These are phyloP conservation scores for Tuber magnatum DNA, from an alignment of 495 filamentous ascomycete genomes.

Conservation along the genomic window DNA sequence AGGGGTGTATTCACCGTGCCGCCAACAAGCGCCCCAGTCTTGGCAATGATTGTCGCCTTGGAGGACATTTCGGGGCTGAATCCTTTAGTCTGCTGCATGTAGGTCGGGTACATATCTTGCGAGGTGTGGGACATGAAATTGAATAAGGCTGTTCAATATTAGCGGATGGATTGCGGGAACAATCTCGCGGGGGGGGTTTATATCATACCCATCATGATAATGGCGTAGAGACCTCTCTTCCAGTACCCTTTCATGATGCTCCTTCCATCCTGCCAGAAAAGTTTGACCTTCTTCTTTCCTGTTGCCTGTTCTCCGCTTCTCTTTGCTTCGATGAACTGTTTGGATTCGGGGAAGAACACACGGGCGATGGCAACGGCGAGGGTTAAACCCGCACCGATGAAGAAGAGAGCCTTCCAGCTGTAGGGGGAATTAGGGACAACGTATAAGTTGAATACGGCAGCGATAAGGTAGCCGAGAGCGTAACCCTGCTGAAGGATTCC, in stretches of 20 bases:
- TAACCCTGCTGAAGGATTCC: conserved; percentile 74
- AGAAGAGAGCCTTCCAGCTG: conserved; percentile 40
- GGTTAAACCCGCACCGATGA: conserved; percentile 56
- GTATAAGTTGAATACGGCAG: conserved; percentile 62
- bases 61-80: conserved; percentile 47
- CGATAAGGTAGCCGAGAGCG: conserved; percentile 65
- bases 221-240: conserved; percentile 62
- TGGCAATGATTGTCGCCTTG: conserved; percentile 66
- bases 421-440: conserved; percentile 44
- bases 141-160: conserved; percentile 41
- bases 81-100: conserved; percentile 61
- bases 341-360: conserved; percentile 61
- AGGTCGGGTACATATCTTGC: conserved; percentile 72
- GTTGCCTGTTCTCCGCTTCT: conserved; percentile 44
- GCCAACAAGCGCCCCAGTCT: conserved; percentile 65
- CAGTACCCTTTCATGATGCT: conserved; percentile 60
- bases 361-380: conserved; percentile 58
- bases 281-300: conserved; percentile 40
- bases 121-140: conserved; percentile 54
- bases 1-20: conserved; percentile 50
- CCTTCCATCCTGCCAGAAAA: conserved; percentile 47
- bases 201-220: conserved; percentile 59
- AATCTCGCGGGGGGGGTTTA: conserved; percentile 38
- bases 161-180: neutral
- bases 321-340: conserved; percentile 61